phyloP scores from a whole-genome alignment of 352 stramenopile genomes.

The Ochromonadaceae sp. region DNA sequence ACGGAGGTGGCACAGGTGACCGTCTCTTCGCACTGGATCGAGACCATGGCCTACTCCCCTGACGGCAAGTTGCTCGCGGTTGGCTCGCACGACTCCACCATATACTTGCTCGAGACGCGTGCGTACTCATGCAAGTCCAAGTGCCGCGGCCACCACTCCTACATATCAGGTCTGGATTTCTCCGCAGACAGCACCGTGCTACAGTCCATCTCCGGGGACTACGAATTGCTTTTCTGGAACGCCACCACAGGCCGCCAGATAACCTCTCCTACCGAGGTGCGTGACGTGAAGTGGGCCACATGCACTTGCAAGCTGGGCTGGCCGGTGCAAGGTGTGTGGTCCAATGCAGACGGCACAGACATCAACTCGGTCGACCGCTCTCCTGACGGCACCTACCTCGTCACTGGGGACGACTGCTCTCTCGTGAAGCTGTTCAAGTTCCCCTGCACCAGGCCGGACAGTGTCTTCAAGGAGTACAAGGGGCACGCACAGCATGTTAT shows the following conservation, averaged over 20 bases:
- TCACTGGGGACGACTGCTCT: conserved; percentile 55
- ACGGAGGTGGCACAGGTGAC: conserved; percentile 16
- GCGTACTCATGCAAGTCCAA: conserved; percentile 17
- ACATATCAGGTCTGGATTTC: conserved; percentile 29
- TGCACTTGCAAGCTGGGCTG: conserved; percentile 61
- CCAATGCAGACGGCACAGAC: conserved; percentile 53
- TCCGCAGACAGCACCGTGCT: conserved; percentile 18
- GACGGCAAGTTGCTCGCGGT: conserved; percentile 54
- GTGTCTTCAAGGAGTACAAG: conserved; percentile 34
- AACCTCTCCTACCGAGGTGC: conserved; percentile 43
- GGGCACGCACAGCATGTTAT: conserved; percentile 54
- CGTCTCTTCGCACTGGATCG: conserved; percentile 26
- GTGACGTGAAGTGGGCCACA: conserved; percentile 60
- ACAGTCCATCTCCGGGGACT: conserved; percentile 44
- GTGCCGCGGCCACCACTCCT: conserved; percentile 23
- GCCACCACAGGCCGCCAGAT: conserved; percentile 48
- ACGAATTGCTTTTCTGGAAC: conserved; percentile 63
- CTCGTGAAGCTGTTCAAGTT: conserved; percentile 69
- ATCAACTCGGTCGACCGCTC: conserved; percentile 53
- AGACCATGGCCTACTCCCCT: conserved; percentile 43
- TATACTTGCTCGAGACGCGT: conserved; percentile 25
- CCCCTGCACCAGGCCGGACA: conserved; percentile 31
- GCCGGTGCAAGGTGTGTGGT: conserved; percentile 47
- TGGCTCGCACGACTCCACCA: conserved; percentile 34
- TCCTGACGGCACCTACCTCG: conserved; percentile 44